Evolutionary conservation across 305 asterid species (phyloP), one percentile per base, ranked within the genome.

Genomic region (Salvia sclarea): DNA sequence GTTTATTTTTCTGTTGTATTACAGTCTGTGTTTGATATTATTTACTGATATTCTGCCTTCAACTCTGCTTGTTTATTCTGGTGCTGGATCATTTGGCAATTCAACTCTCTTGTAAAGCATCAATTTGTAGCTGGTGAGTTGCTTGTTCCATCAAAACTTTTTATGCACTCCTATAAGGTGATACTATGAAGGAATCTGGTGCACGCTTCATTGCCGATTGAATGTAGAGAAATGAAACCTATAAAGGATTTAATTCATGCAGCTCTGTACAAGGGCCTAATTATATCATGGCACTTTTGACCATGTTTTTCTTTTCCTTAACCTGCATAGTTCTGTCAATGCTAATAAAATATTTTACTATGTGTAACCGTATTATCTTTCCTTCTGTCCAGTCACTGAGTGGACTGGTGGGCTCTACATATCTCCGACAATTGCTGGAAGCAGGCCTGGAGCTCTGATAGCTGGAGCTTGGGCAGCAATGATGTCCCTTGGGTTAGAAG

Each of bases 391-490:
- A 94, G 99, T 94, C 55, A 91, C 99, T 68, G 99, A 94, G 70
- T 94, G 99, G 99, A 87, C 88, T 80, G 99, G 99, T 65, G 99
- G 98, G 74, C 96, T 94, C 35, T 94, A 94, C 47, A 79, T 94
- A 37, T 94, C 99, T 37, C 99, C 98, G 31, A 85, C 98, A 38
- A 82, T 88, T 77, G 99, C 99, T 76, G 99, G 99, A 70, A 94
- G 99, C 87, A 85, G 97, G 80, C 92, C 99, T 61, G 99, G 99
- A 37, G 85, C 92, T 74, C 82, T 94, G 68, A 81, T 94, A 75
- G 98, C 98, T n/a, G 99, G 99, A 47, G 99, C 98, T 70, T 94
- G 99, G 99, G 98, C 98, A 8, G 96, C 99, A 48, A 89, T 94
- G 98, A 86, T 94, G 85, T 86, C 96, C 70, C 80, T 94, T 18